phyloP scores from a whole-genome alignment of 2,329 filamentous ascomycete species.

The Cordyceps javanica region DNA sequence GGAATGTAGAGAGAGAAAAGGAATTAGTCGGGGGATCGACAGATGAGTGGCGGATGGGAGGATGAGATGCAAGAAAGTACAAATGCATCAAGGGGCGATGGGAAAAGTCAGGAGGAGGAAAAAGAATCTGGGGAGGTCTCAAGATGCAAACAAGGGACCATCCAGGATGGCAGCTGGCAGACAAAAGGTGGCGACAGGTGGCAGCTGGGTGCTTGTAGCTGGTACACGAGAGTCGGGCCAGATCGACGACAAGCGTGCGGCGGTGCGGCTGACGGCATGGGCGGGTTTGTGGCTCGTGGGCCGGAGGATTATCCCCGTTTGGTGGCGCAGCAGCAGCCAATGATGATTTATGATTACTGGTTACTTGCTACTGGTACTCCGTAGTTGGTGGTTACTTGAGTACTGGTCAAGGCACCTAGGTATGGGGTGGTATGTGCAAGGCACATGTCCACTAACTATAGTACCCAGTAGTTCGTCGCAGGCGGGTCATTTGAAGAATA shows the following conservation, averaged over 20 bases:
- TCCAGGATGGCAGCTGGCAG: too few relatives aligned
- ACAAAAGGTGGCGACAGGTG: not conserved
- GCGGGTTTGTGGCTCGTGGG: not conserved
- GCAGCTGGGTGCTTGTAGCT: constrained; percentile 1
- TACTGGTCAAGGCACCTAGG: too few relatives aligned
- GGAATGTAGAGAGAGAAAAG: not conserved
- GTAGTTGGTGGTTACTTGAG: too few relatives aligned
- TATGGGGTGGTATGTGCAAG: too few relatives aligned
- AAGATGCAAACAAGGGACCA: not conserved
- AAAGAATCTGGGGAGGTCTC: not conserved
- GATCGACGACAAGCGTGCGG: not conserved
- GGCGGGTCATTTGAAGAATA: too few relatives aligned
- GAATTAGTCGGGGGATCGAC: not conserved
- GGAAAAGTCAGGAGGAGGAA: not conserved
- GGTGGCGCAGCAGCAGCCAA: not conserved
- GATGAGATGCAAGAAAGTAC: not conserved
- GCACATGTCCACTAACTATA: too few relatives aligned
- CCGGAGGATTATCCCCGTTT: not conserved
- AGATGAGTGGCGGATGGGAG: not conserved
- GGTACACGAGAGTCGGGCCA: not conserved
- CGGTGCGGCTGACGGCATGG: not conserved
- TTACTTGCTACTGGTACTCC: too few relatives aligned
- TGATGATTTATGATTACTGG: not conserved
- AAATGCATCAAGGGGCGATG: not conserved
- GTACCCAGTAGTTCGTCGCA: too few relatives aligned